These are phyloP conservation scores for Fusarium dimerum DNA, from an alignment of 2,329 filamentous ascomycete species.

Conservation along the genomic window DNA sequence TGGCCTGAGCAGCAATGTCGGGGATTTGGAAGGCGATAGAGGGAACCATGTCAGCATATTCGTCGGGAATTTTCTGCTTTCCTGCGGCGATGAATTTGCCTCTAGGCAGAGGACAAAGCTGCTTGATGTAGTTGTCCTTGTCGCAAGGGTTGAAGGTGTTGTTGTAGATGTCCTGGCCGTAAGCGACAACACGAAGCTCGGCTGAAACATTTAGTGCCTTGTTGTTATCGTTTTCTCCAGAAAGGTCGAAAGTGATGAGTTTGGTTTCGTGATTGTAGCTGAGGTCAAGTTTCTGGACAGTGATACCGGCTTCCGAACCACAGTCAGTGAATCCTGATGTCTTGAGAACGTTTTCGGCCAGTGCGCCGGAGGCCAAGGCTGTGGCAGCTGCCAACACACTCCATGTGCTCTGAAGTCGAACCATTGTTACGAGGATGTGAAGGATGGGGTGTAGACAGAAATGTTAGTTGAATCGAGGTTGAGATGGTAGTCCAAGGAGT, in stretches of 20 bases:
- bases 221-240: constrained; percentile 64
- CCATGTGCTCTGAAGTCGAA: constrained; percentile 29
- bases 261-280: constrained; percentile 75
- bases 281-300: constrained; percentile 74
- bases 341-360: constrained; percentile 72
- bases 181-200: constrained; percentile 74
- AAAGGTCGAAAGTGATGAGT: constrained; percentile 77
- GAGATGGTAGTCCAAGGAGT: not conserved
- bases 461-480: not conserved
- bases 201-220: constrained; percentile 80
- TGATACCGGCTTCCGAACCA: constrained; percentile 53
- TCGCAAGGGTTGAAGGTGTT: constrained; percentile 85
- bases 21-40: constrained; percentile 87
- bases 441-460: constrained; percentile 5
- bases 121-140: constrained; percentile 60
- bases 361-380: constrained; percentile 46
- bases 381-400: constrained; percentile 37
- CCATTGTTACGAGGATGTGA: too few species aligned
- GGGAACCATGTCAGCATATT: constrained; percentile 76
- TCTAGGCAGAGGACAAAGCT: constrained; percentile 83
- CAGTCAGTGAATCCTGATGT: constrained; percentile 83
- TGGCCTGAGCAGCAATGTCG: constrained; percentile 85
- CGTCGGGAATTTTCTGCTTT: constrained; percentile 67
- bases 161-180: constrained; percentile 78
- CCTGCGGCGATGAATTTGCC: constrained; percentile 75